Conservation (phyloP, 208 protist genomes). For the Trypanosoma conorhini region DNA sequence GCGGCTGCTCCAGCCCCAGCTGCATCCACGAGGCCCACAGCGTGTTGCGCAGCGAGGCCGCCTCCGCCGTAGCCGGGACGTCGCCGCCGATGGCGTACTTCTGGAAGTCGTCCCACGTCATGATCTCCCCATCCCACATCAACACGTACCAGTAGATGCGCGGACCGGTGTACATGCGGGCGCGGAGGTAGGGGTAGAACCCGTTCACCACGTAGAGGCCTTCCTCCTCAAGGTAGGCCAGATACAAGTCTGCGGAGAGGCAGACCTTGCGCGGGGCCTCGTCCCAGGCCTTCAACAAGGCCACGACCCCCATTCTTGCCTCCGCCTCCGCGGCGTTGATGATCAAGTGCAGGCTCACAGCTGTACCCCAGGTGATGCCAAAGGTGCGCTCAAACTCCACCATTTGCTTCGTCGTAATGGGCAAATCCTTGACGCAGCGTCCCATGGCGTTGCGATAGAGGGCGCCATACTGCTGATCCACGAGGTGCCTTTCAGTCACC, state of each 20-base stretch:
- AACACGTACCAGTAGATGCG: constrained; percentile 69
- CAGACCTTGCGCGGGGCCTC: constrained; percentile 46
- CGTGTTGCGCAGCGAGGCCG: constrained; percentile 52
- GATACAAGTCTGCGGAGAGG: constrained; percentile 64
- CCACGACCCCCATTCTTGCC: constrained; percentile 43
- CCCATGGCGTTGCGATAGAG: constrained; percentile 75
- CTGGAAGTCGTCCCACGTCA: constrained; percentile 67
- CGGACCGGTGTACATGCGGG: constrained; percentile 49
- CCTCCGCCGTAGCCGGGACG: constrained; percentile 39
- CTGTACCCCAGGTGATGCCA: constrained; percentile 59
- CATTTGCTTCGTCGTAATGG: constrained; percentile 49
- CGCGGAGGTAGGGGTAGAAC: constrained; percentile 64
- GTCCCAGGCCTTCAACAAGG: constrained; percentile 50
- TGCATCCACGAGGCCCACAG: constrained; percentile 57
- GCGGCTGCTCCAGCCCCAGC: constrained; percentile 56
- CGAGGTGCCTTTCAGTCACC: constrained; percentile 47
- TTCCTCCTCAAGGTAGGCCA: constrained; percentile 59
- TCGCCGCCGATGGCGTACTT: constrained; percentile 61
- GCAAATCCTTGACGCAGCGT: constrained; percentile 45
- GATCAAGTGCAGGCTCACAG: constrained; percentile 63
- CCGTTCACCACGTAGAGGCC: constrained; percentile 87
- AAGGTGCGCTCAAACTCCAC: constrained; percentile 55
- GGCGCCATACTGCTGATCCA: constrained; percentile 52
- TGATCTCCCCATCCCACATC: constrained; percentile 48
- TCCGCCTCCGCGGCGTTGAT: constrained; percentile 68